Percentiles rank a stretch among this genome's conserved stretches.
phyloP scores from a whole-genome alignment of 768 basidiomycete species.

The Boletus vinaceobasis region DNA sequence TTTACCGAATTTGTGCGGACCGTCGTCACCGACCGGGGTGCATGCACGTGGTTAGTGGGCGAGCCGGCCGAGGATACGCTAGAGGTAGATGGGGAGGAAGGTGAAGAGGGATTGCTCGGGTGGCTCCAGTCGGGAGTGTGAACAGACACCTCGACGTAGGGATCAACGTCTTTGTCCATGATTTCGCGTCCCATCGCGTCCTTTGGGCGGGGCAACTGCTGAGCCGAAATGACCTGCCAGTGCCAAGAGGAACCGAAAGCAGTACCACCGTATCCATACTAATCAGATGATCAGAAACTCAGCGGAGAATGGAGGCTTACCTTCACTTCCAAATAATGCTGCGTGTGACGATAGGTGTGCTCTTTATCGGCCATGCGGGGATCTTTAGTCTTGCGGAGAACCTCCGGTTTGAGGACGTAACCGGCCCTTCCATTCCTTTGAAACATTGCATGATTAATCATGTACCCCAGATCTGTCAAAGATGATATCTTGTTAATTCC shows the following conservation, averaged over 20 bases:
- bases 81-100: slow-evolving; percentile 7
- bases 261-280: not conserved
- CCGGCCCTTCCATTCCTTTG: slow-evolving; percentile 84
- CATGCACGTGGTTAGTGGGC: slow-evolving; percentile 12
- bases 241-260: not conserved
- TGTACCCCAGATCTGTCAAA: slow-evolving; percentile 75
- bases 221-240: slow-evolving; percentile 75
- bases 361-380: slow-evolving; percentile 58
- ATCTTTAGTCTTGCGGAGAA: slow-evolving; percentile 57
- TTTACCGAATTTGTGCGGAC: slow-evolving; percentile 61
- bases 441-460: slow-evolving; percentile 97
- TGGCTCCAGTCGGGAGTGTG: slow-evolving; percentile 70
- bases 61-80: slow-evolving; percentile 1
- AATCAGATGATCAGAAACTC: not conserved
- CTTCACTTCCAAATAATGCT: slow-evolving; percentile 62
- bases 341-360: slow-evolving; percentile 47
- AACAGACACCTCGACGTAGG: slow-evolving; percentile 78
- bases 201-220: slow-evolving; percentile 78
- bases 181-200: slow-evolving; percentile 62
- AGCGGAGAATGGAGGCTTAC: slow-evolving; percentile 34
- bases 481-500: not conserved
- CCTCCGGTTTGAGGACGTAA: slow-evolving; percentile 85
- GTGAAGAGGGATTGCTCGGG: slow-evolving; percentile 16
- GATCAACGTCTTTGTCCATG: slow-evolving; percentile 58
- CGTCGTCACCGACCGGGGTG: slow-evolving; percentile 47